Evolutionary conservation across 2,329 filamentous ascomycete genomes (phyloP).

Genomic region (Aspergillus sp.): DNA sequence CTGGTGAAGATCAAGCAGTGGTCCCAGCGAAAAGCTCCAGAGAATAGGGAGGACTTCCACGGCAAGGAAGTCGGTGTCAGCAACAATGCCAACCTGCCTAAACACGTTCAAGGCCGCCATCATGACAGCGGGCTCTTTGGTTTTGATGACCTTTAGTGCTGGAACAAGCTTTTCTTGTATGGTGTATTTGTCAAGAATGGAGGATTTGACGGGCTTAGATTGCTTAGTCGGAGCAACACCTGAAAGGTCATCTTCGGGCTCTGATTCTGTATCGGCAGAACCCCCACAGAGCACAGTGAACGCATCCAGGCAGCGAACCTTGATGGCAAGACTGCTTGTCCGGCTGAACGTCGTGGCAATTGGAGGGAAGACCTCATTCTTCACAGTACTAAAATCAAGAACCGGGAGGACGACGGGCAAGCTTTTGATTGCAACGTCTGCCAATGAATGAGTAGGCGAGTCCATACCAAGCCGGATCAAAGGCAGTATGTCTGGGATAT

Average conservation of each 20-base stretch:
- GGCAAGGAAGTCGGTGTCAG: conserved; percentile 85
- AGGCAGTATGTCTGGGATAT: conserved; percentile 68
- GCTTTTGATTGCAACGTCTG: conserved; percentile 75
- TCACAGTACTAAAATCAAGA: conserved; percentile 92
- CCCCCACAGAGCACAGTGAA: conserved; percentile 87
- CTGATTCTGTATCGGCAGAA: conserved; percentile 42
- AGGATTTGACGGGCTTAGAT: conserved; percentile 60
- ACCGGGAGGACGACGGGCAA: conserved; percentile 75
- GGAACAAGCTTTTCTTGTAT: conserved; percentile 97
- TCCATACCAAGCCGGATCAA: conserved; percentile 78
- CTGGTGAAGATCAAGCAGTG: conserved; percentile 76
- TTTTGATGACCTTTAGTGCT: conserved; percentile 86
- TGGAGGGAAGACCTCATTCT: conserved; percentile 91
- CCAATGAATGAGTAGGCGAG: conserved; percentile 78
- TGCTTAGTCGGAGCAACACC: conserved; percentile 50
- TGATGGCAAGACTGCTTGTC: conserved; percentile 89
- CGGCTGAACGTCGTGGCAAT: conserved; percentile 86
- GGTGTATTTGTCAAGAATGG: conserved; percentile 90
- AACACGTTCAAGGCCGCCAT: conserved; percentile 84
- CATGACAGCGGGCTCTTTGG: conserved; percentile 96
- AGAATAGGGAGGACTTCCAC: conserved; percentile 83
- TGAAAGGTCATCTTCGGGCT: conserved; percentile 63
- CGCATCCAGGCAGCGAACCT: conserved; percentile 83
- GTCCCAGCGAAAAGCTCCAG: conserved; percentile 87
- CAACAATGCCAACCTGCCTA: conserved; percentile 70